Evolutionary conservation across 768 basidiomycete genomes (phyloP), one percentile per base, ranked within the genome.

Genomic region (Mycena maculata): DNA sequence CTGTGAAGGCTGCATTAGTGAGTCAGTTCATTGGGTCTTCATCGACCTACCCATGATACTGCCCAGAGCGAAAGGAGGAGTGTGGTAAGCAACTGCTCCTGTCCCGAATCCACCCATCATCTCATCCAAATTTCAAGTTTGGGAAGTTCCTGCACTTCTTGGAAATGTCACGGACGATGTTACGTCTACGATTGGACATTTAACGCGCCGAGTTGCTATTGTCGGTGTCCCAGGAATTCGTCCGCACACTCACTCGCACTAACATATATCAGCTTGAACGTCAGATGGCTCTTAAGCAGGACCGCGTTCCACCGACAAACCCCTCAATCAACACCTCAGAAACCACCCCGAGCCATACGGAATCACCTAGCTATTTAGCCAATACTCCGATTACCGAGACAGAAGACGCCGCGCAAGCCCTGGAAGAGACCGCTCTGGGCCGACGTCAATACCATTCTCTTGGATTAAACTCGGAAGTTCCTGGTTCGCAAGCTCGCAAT

Each of bases 1-100:
- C 0, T 63, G 62, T 56, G 62, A 56, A 56, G 62, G 62, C 10
- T 63, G 62, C 30, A 63, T 63, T 5, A 63, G 62, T 63, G 27
- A 38, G 62, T 41, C 4, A 1, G 20, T n/a, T 33, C 1, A 20
- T 4, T 16, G 15, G 18, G 10, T 22, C 1, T 27, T 18, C 18
- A 23, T 18, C 23, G 15, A n/a, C 38, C 9, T 41, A n/a, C 2
- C 44, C 15, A n/a, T n/a, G n/a, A n/a, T n/a, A n/a, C 47, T 5
- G 36, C 39, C 18, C 33, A 63, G 62, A 63, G 28, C 53, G 62
- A 3, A 63, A 63, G 30, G 62, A 56, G 12, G 62, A 63, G 47
- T 63, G 62, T 20, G n/a, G 62, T 63, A 27, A 49, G 28, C 4
- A 2, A 0, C 8, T 12, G 2, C 47, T 53, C 36, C 52, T 22